Percentiles rank a stretch among this genome's conserved stretches.
phyloP scores from a whole-genome alignment of 106 monocot genomes.

The Platanthera zijinensis region DNA sequence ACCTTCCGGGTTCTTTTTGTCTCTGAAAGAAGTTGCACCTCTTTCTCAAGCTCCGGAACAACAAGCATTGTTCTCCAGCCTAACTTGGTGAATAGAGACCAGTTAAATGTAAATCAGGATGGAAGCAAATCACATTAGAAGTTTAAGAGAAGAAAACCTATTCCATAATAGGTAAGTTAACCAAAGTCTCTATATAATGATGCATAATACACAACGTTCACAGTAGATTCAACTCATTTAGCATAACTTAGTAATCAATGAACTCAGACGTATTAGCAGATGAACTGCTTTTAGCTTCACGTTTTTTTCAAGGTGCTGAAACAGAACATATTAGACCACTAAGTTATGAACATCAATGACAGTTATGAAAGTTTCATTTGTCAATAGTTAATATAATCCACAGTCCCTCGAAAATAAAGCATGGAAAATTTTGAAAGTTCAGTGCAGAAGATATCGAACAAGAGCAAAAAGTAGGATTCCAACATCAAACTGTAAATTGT shows the following conservation, averaged over 20 bases:
- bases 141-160: not conserved
- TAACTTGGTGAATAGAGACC: conserved; percentile 10
- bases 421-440: not conserved
- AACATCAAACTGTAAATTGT: no score
- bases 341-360: not conserved
- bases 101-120: not conserved
- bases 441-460: not conserved
- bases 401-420: not conserved
- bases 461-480: no score
- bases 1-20: conserved; percentile 66
- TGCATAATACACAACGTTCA: not conserved
- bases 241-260: not conserved
- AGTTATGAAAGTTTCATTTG: not conserved
- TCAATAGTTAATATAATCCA: not conserved
- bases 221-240: not conserved
- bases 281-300: not conserved
- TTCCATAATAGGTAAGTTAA: not conserved
- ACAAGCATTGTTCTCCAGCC: conserved; percentile 99
- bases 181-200: not conserved
- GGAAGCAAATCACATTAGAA: not conserved
- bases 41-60: conserved; percentile 86
- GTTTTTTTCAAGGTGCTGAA: not conserved
- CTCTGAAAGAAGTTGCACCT: conserved; percentile 73
- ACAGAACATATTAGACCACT: not conserved
- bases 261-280: not conserved